phyloP scores from a whole-genome alignment of 108 stramenopile genomes.

The Aurantiochytrium sp. region DNA sequence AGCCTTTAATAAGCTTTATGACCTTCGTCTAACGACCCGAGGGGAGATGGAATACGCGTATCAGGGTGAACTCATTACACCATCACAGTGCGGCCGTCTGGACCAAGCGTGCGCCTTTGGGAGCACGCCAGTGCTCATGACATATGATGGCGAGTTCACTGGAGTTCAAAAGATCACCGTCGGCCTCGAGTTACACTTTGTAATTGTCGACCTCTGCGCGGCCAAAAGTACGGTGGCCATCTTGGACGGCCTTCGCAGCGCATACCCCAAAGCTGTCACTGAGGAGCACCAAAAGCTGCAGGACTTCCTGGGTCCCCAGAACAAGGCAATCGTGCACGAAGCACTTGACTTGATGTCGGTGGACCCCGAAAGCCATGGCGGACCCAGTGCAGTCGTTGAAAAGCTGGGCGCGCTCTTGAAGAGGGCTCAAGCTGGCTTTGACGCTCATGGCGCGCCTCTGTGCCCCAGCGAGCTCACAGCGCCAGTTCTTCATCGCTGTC shows the following conservation, averaged over 20 bases:
- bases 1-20: conserved; percentile 2
- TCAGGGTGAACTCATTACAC: conserved; percentile 28
- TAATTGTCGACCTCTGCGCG: conserved; percentile 21
- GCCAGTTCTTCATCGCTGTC: conserved; percentile 7
- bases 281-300: background rate
- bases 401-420: conserved; percentile 16
- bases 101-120: conserved; percentile 42
- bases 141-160: conserved; percentile 20
- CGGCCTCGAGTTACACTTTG: background rate
- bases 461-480: conserved; percentile 28
- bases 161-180: background rate
- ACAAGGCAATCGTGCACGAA: background rate
- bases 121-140: background rate
- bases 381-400: background rate
- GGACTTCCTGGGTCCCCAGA: background rate
- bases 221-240: conserved; percentile 29
- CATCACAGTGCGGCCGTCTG: conserved; percentile 31
- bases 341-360: background rate
- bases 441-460: background rate
- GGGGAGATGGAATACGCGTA: conserved; percentile 33
- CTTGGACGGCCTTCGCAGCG: conserved; percentile 11
- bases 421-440: conserved; percentile 18
- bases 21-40: conserved; percentile 21
- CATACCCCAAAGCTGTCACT: conserved; percentile 14
- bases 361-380: background rate